Base-by-base conservation (phyloP, 257 asterid species). In the Solanum clarkiae region DNA sequence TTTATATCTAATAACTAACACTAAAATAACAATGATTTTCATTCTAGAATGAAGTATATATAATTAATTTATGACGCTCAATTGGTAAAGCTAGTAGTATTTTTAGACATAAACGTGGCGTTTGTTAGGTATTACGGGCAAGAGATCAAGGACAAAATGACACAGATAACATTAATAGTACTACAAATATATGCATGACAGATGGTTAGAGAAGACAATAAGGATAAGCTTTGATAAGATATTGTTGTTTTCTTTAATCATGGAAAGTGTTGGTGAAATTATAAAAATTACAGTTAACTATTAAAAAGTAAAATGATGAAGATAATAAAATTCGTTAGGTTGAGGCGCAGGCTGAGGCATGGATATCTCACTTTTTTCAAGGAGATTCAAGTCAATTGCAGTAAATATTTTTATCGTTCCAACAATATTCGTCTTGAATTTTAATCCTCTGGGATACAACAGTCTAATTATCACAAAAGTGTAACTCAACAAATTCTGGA, bases 271-370 rank as follows among this genome's bases (percentile, higher is more conserved):
- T 4, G 7, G 6, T 36, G 42, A 36, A 36, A 36, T 36, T 36
- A 36, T 1, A 36, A 36, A 36, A 4, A 36, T 4, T 36, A 5
- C 6, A 36, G 4, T 5, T 36, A 36, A 36, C 42, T 3, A 36
- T 5, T 36, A 6, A 36, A 36, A 36, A 36, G 7, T 36, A 36
- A 36, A 36, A 4, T 36, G 42, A 36, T 0, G 42, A 36, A 36
- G 6, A 36, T 32, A 32, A 32, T 32, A 36, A 36, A 36, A 36
- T 3, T 36, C 0, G 0, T 36, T 36, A 32, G 4, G 36, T 32
- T 32, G 4, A 32, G 36, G 0, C 0, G 4, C 1, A 36, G 1
- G 6, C 6, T 4, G 2, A 5, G 1, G 6, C 1, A 5, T 4
- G 5, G 40, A 36, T 36, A 36, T 36, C 6, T 36, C 42, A 0